These are phyloP conservation scores for Dioszegia aurantiaca DNA, from an alignment of 768 basidiomycete species.

Conservation along the genomic window DNA sequence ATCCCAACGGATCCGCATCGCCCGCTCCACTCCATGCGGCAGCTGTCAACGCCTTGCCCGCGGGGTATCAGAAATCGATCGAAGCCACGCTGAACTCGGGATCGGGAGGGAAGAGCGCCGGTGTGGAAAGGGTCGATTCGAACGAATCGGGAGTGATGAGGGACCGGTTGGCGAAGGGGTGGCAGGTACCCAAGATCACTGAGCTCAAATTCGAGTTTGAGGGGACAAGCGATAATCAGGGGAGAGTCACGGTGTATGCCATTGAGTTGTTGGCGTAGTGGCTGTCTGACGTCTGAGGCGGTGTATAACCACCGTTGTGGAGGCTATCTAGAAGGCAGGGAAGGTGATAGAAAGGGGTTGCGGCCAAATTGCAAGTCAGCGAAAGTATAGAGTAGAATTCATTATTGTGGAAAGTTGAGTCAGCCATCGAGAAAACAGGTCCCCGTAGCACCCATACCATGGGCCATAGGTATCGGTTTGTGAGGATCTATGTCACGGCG, in stretches of 20 bases:
- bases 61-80: constrained; percentile 8
- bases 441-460: no score
- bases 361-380: no score
- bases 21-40: constrained; percentile 8
- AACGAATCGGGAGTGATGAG: constrained; percentile 2
- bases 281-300: no score
- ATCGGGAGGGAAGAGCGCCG: not conserved
- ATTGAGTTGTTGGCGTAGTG: constrained; percentile 39
- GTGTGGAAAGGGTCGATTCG: constrained; percentile 1
- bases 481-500: no score
- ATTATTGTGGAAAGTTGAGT: no score
- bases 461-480: no score
- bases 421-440: no score
- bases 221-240: constrained; percentile 48
- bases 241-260: constrained; percentile 44
- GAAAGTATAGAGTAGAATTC: no score
- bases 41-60: not conserved
- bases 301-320: no score
- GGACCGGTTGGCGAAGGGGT: not conserved
- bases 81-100: not conserved
- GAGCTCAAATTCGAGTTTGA: constrained; percentile 51
- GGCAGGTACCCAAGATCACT: constrained; percentile 24
- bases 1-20: constrained; percentile 12
- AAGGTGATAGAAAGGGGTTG: no score
- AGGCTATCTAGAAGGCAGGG: no score